Base-by-base conservation (phyloP, 768 basidiomycete species). In the Daedaleopsis nitida region DNA sequence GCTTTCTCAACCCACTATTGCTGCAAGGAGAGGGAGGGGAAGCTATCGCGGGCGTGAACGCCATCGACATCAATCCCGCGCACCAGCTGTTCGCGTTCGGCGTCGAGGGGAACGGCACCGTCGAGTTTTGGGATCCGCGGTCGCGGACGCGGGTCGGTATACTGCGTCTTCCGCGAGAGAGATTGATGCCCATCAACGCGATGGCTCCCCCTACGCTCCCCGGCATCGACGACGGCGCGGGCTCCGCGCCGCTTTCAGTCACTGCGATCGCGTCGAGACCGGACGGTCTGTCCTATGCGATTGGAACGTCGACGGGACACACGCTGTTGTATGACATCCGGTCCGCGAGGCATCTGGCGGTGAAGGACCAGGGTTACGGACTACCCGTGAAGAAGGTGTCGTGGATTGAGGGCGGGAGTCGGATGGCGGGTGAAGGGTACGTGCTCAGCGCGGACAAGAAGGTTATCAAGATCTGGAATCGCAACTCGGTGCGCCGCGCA, bases 301-400 rank as follows among this genome's bases (percentile, higher is more conserved):
- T 98, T 38, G 97, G 96, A 14, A 98, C 96, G 1, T 94, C 92
- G 10, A 93, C 94, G 0, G 97, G 97, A 0, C 95, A 98, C 70
- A 94, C 94, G 0, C 76, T 98, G 5, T 79, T 99, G 14, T 99
- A 98, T 72, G 97, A 99, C 71, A 85, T 99, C 67, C 89, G 97
- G 48, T 87, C 91, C 10, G 83, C 88, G 5, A 82, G 81, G 42
- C 88, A 93, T 23, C 95, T 91, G 67, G 94, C 93, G 1, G 71
- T 87, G 62, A 98, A 99, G 70, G 97, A 99, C 70, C 97, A 98
- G 75, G 97, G 97, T 0, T 98, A 98, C 67, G 96, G 96, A 1
- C 76, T 98, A 48, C 90, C 96, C 0, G 80, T 99, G 35, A 91
- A 90, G 72, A 88, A 81, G 53, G 84, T 98, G 3, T 73, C 81